Evolutionary conservation across 192 early-diverging fungal species (phyloP).

Genomic region (Anaeromyces robustus): DNA sequence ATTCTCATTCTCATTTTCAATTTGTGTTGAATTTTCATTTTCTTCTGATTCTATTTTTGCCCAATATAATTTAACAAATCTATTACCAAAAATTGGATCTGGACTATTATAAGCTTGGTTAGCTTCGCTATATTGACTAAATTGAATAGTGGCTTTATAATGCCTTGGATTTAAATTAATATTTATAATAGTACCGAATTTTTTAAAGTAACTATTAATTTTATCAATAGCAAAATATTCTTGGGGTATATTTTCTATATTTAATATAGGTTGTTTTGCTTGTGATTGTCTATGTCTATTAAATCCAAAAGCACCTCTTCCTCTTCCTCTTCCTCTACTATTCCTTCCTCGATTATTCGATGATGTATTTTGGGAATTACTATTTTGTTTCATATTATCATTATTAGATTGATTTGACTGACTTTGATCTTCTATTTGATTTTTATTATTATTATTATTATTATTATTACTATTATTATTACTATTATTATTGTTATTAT

Average conservation of each 20-base stretch:
- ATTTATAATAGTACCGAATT: conserved; percentile 60
- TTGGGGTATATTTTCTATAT: conserved; percentile 58
- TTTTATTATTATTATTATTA: background rate
- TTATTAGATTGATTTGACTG: background rate
- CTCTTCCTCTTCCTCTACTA: background rate
- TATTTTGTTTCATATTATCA: background rate
- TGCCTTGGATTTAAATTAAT: conserved; percentile 39
- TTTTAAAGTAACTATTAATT: conserved; percentile 60
- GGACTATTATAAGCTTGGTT: conserved; percentile 52
- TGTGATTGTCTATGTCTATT: background rate
- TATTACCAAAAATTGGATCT: conserved; percentile 65
- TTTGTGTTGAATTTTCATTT: background rate
- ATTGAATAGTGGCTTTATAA: conserved; percentile 49
- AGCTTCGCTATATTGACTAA: conserved; percentile 40
- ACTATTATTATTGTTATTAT: no score
- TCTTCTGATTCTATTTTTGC: background rate
- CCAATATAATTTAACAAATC: conserved; percentile 80
- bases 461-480: no score
- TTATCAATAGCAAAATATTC: conserved; percentile 50
- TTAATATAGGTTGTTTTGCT: background rate
- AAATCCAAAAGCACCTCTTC: background rate
- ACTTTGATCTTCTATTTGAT: background rate
- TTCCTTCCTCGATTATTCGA: background rate
- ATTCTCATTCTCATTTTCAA: no score
- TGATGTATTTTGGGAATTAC: background rate